Percentiles rank a stretch among this genome's conserved stretches.
phyloP scores from a whole-genome alignment of 805 yeast genomes.

The Peterozyma xylosa region DNA sequence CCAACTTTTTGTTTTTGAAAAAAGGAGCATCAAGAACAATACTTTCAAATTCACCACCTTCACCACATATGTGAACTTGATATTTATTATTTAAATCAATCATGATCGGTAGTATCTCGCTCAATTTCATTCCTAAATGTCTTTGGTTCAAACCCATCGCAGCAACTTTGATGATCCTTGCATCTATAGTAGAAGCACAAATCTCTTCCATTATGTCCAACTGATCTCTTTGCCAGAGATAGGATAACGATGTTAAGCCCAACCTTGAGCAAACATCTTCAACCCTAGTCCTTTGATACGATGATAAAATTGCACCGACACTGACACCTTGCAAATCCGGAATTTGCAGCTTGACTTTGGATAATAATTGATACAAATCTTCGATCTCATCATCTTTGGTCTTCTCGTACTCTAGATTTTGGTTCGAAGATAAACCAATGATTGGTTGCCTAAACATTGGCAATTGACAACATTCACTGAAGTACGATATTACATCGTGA shows the following conservation, averaged over 20 bases:
- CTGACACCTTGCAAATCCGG: conserved; percentile 83
- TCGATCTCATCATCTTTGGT: conserved; percentile 83
- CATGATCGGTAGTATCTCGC: conserved; percentile 53
- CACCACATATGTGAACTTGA: conserved; percentile 94
- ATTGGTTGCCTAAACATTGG: conserved; percentile 74
- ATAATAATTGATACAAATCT: conserved; percentile 56
- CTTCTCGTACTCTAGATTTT: conserved; percentile 57
- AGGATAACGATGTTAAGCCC: conserved; percentile 63
- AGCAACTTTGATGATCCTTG: conserved; percentile 86
- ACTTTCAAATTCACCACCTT: conserved; percentile 98
- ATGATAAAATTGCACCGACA: conserved; percentile 92
- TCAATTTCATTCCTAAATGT: conserved; percentile 65
- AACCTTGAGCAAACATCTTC: conserved; percentile 81
- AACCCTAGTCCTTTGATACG: conserved; percentile 91
- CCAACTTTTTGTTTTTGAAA: conserved; percentile 47
- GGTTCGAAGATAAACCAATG: conserved; percentile 54
- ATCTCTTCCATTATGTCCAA: conserved; percentile 74
- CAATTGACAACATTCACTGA: conserved; percentile 63
- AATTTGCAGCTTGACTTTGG: conserved; percentile 36
- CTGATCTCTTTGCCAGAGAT: conserved; percentile 88
- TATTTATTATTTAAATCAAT: conserved; percentile 49
- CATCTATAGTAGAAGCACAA: conserved; percentile 62
- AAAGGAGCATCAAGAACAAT: conserved; percentile 87
- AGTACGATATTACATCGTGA: conserved; percentile 61
- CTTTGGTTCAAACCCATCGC: conserved; percentile 69